Evolutionary conservation across 768 basidiomycete genomes (phyloP), one percentile per base, ranked within the genome.

Genomic region (Mycena maculata): DNA sequence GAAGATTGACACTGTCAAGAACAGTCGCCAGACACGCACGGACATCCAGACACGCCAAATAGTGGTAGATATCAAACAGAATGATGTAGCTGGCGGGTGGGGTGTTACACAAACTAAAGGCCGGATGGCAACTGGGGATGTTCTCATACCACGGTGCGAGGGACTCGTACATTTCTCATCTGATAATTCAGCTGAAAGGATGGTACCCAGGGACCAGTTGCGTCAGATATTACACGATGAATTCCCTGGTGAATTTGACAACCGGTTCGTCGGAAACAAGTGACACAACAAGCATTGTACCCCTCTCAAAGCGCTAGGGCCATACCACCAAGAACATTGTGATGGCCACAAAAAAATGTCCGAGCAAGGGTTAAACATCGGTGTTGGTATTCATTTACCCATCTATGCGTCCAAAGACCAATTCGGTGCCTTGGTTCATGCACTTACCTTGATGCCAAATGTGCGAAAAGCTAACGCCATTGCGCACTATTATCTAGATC

Each of bases 151-250:
- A 22, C 12, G 60, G 60, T 60, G 12, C 13, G 16, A 20, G 12
- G 2, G 13, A 36, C 16, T 3, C n/a, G n/a, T n/a, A n/a, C n/a
- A 15, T 23, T 27, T 18, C n/a, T 16, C 7, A 5, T n/a, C n/a
- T n/a, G 39, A 1, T 2, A 2, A n/a, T 23, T 12, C 11, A 6
- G 4, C 9, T 22, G n/a, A 8, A 16, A 23, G 9, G 13, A n/a
- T 16, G 0, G 30, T n/a, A n/a, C n/a, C 22, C 2, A 53, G 60
- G 13, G 60, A 61, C 7, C n/a, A 50, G 0, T 27, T 61, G 2
- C 60, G 60, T 12, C 15, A 30, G 2, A 61, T 61, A 23, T 50
- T 60, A 1, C 60, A 61, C 20, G 50, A 61, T n/a, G 39, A 61
- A 4, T 61, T 52, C 20, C 27, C 28, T 31, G 60, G 44, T 20